Base-by-base conservation (phyloP, 352 stramenopile genomes). In the Phytophthora capsici region DNA sequence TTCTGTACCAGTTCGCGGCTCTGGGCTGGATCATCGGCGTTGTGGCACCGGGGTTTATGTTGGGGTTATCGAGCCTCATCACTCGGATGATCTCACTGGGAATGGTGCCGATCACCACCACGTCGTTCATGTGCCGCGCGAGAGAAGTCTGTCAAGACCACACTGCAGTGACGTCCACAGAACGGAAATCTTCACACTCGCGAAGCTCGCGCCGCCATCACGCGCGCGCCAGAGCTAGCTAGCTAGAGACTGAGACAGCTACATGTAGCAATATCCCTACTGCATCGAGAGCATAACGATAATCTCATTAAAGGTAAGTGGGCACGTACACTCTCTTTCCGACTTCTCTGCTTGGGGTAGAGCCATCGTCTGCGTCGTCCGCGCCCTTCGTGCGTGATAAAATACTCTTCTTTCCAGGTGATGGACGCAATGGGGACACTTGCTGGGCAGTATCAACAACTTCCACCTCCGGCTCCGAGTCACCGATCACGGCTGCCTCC, bases 81-180 rank as follows among this genome's bases (percentile, higher is more conserved):
- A 88, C 79, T 23, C 54, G 79, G n/a, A 84, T 84, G 57, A 87
- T 87, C 57, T 88, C 81, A 37, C 66, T 90, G 28, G 81, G 81
- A n/a, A 90, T 90, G 78, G 73, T 90, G 52, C 81, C 78, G 9
- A 84, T 90, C 65, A 88, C 81, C n/a, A 88, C 81, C 30, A 86
- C 75, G 7, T 88, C 78, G 16, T 90, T 88, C 57, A 77, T 86
- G 58, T 63, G 70, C 14, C 70, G 73, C 4, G 58, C 78, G 7
- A 59, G 71, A 28, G 65, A 71, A 34, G 57, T 73, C 20, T 80
- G 75, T 37, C 57, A 69, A 23, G 73, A 82, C 1, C 68, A 65
- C 43, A 14, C 56, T 12, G 22, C 38, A 6, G 37, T 45, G 34
- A 12, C 37, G n/a, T 17, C 56, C 36, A 50, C 48, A 36, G 30